These are phyloP conservation scores for Beauveria sp. DNA, from an alignment of 2,329 filamentous ascomycete species.

Conservation along the genomic window DNA sequence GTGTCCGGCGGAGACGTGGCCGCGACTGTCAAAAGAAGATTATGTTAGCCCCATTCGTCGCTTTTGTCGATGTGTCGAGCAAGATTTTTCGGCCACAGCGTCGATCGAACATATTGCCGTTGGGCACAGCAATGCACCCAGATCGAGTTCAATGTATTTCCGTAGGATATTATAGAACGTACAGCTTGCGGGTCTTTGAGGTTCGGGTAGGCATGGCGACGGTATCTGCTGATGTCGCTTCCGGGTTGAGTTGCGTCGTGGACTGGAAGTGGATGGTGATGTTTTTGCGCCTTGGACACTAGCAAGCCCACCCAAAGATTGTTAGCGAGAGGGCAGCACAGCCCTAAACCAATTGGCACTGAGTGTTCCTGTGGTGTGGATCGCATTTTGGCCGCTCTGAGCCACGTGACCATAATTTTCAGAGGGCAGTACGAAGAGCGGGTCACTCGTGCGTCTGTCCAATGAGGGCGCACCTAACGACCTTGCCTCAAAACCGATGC, in stretches of 20 bases:
- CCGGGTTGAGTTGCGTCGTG: conserved; percentile 28
- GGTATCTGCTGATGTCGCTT: conserved; percentile 36
- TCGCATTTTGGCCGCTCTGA: neutral
- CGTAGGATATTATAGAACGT: conserved; percentile 27
- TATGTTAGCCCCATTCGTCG: conserved; percentile 20
- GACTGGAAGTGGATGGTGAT: conserved; percentile 28
- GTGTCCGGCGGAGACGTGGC: conserved; percentile 96
- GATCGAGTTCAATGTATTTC: conserved; percentile 1
- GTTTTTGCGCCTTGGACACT: conserved; percentile 28
- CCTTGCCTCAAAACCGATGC: neutral
- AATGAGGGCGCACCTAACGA: neutral
- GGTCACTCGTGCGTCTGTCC: neutral
- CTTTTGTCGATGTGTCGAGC: conserved; percentile 8
- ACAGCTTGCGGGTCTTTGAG: conserved; percentile 72
- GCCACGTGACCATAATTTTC: conserved; percentile 24
- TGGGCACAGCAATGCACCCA: conserved; percentile 2
- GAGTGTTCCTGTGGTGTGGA: conserved; percentile 5
- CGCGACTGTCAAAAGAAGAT: conserved; percentile 56
- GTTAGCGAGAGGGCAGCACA: conserved; percentile 34
- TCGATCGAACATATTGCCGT: conserved; percentile 9
- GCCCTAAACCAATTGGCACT: conserved; percentile 27
- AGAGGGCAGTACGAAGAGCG: neutral
- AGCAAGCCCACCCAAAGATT: conserved; percentile 24
- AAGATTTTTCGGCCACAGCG: neutral
- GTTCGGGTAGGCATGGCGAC: conserved; percentile 66